Evolutionary conservation across 2,329 filamentous ascomycete genomes (phyloP).

Genomic region (Metarhizium brunneum): DNA sequence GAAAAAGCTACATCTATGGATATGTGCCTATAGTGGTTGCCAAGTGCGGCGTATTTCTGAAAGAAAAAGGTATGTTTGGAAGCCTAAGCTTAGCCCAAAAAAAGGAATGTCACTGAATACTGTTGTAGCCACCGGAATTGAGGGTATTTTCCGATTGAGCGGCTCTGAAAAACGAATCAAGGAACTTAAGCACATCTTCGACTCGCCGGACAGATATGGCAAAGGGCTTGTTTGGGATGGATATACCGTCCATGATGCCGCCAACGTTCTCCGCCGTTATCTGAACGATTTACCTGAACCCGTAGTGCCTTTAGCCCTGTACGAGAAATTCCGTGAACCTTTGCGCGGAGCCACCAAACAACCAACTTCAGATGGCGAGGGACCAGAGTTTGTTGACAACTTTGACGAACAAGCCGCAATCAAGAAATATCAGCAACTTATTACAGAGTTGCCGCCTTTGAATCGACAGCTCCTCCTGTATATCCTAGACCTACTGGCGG

Average conservation of each 20-base stretch:
- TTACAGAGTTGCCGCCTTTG: conserved; percentile 83
- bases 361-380: conserved; percentile 59
- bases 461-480: conserved; percentile 93
- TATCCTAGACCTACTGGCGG: conserved; percentile 88
- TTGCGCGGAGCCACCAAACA: conserved; percentile 64
- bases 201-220: conserved; percentile 89
- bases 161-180: conserved; percentile 98
- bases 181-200: conserved; percentile 83
- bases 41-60: conserved; percentile 94
- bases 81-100: neutral
- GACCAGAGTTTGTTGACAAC: conserved; percentile 59
- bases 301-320: conserved; percentile 89
- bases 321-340: conserved; percentile 82
- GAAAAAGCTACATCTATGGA: conserved; percentile 94
- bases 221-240: conserved; percentile 96
- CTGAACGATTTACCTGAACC: conserved; percentile 94
- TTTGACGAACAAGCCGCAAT: conserved; percentile 63
- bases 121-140: conserved; percentile 72
- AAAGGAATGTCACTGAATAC: conserved; percentile 13
- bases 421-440: conserved; percentile 73
- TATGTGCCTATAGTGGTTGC: conserved; percentile 98
- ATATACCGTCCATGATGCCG: conserved; percentile 96
- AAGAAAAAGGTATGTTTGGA: conserved; percentile 74
- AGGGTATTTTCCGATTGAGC: conserved; percentile 92
- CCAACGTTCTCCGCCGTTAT: conserved; percentile 90